Conservation (phyloP, 1,139 yeast species). For the Kodamaea anthophila region DNA sequence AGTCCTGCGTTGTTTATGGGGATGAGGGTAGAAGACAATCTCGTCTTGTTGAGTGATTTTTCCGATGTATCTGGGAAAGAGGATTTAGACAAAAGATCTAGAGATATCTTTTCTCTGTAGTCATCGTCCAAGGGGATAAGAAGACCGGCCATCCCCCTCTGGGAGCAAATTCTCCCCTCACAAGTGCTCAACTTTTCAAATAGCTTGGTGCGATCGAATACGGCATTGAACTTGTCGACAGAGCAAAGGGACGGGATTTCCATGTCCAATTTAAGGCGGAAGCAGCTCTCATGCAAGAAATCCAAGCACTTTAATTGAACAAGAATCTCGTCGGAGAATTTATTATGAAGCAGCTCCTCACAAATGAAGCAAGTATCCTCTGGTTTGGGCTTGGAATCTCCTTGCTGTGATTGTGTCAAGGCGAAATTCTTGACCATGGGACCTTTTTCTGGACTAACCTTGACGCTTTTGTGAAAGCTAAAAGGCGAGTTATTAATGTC, state of each 20-base stretch:
- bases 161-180: constrained; percentile 9
- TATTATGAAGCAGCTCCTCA: constrained; percentile 28
- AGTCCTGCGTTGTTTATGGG: neutral
- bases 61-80: neutral
- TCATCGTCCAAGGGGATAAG: constrained; percentile 4
- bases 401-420: constrained; percentile 14
- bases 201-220: constrained; percentile 3
- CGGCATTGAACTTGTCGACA: constrained; percentile 3
- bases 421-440: constrained; percentile 25
- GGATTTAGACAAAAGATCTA: constrained; percentile 4
- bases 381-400: constrained; percentile 4
- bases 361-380: constrained; percentile 30
- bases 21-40: neutral
- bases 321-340: constrained; percentile 28
- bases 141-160: neutral
- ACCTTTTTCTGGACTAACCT: constrained; percentile 11
- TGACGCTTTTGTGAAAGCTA: too few relatives aligned
- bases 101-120: constrained; percentile 2
- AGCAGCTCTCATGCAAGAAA: constrained; percentile 34
- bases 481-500: constrained; percentile 3
- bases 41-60: too few relatives aligned
- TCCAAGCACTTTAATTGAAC: constrained; percentile 35
- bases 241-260: constrained; percentile 10
- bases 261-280: constrained; percentile 16
- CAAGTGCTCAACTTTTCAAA: constrained; percentile 11